Evolutionary conservation across 2,329 filamentous ascomycete genomes (phyloP).

Genomic region (Botryotinia convoluta): DNA sequence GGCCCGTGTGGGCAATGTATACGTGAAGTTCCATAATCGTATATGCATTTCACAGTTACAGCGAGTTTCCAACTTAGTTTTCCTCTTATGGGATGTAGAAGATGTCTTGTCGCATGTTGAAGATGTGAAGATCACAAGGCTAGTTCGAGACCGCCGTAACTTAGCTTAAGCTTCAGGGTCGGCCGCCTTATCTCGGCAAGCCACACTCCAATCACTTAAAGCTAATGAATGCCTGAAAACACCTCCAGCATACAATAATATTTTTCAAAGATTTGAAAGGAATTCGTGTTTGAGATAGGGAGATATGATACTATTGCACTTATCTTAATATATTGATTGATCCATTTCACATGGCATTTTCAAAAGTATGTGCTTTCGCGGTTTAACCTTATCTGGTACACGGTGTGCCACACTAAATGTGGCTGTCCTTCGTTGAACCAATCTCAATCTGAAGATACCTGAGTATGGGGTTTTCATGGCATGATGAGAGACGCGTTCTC

Average conservation of each 20-base stretch:
- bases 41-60: slow-evolving; percentile 34
- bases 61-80: slow-evolving; percentile 28
- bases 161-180: background rate
- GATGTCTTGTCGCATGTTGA: slow-evolving; percentile 25
- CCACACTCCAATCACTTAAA: slow-evolving; percentile 8
- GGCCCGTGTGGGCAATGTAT: slow-evolving; percentile 89
- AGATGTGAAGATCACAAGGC: slow-evolving; percentile 26
- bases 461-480: background rate
- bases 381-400: background rate
- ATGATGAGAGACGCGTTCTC: background rate
- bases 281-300: background rate
- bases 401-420: slow-evolving; percentile 15
- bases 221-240: background rate
- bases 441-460: background rate
- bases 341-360: background rate
- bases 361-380: background rate
- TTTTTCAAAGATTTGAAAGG: background rate
- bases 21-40: slow-evolving; percentile 80
- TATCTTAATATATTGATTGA: background rate
- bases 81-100: slow-evolving; percentile 22
- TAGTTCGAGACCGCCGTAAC: background rate
- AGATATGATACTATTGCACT: background rate
- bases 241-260: background rate
- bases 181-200: slow-evolving; percentile 17
- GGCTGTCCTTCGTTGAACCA: slow-evolving; percentile 5